Percentiles rank a stretch among this genome's conserved stretches.
phyloP scores from a whole-genome alignment of 768 basidiomycete species.

The Sistotremastrum suecicum region DNA sequence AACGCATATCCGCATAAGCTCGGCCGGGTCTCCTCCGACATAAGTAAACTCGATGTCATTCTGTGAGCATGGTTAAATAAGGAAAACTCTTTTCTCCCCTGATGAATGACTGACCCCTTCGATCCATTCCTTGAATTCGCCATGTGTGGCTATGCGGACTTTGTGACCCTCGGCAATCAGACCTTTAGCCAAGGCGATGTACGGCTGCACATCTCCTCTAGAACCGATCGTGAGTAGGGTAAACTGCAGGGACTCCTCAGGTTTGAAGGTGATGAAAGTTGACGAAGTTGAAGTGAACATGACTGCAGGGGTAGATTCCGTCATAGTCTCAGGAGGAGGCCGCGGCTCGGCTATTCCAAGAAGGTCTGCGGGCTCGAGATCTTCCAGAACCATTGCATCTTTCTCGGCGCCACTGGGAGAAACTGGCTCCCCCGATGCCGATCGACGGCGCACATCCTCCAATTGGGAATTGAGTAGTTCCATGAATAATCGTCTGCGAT shows the following conservation, averaged over 20 bases:
- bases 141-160: constrained; percentile 86
- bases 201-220: constrained; percentile 95
- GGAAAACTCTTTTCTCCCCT: background rate
- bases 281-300: constrained; percentile 97
- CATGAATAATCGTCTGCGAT: constrained; percentile 69
- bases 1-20: constrained; percentile 93
- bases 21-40: constrained; percentile 95
- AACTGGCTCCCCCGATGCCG: constrained; percentile 28
- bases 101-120: constrained; percentile 54
- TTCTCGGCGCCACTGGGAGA: constrained; percentile 38
- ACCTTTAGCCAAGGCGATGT: constrained; percentile 90
- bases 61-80: constrained; percentile 23
- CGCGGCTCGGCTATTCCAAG: constrained; percentile 22
- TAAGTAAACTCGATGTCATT: constrained; percentile 92
- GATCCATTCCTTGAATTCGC: constrained; percentile 90
- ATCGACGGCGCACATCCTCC: constrained; percentile 47
- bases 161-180: constrained; percentile 81
- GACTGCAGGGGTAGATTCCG: constrained; percentile 69
- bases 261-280: constrained; percentile 95
- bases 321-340: constrained; percentile 38
- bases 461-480: constrained; percentile 64
- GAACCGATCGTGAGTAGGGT: constrained; percentile 96
- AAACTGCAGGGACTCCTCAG: constrained; percentile 68
- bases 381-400: constrained; percentile 73
- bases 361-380: constrained; percentile 47